phyloP scores from a whole-genome alignment of 192 early-diverging fungal genomes.

The Podila horticola region DNA sequence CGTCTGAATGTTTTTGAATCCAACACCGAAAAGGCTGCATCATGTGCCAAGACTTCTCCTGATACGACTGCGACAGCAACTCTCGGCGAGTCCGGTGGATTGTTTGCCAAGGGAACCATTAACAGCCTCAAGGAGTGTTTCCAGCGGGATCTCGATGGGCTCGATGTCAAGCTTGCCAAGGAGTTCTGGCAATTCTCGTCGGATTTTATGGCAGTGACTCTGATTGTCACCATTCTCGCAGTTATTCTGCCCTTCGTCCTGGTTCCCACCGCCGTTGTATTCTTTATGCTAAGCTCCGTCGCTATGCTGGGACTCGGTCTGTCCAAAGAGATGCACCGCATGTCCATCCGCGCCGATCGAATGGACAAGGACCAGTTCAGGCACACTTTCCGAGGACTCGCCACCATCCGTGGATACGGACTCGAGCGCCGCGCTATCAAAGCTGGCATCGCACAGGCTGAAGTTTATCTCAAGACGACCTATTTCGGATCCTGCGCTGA shows the following conservation, averaged over 20 bases:
- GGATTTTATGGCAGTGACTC: slow-evolving; percentile 17
- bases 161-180: slow-evolving; percentile 48
- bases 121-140: slow-evolving; percentile 40
- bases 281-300: slow-evolving; percentile 32
- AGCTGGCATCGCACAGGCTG: slow-evolving; percentile 37
- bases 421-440: slow-evolving; percentile 46
- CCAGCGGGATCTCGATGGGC: slow-evolving; percentile 36
- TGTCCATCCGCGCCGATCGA: slow-evolving; percentile 44
- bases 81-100: slow-evolving; percentile 27
- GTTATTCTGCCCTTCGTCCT: slow-evolving; percentile 23
- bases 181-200: slow-evolving; percentile 49
- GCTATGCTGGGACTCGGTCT: slow-evolving; percentile 34
- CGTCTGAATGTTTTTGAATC: slow-evolving; percentile 42
- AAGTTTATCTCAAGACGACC: slow-evolving; percentile 36
- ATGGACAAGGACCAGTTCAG: slow-evolving; percentile 52
- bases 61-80: background rate
- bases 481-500: slow-evolving; percentile 47
- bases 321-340: slow-evolving; percentile 51
- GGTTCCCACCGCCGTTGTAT: slow-evolving; percentile 14
- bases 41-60: background rate
- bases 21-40: slow-evolving; percentile 33
- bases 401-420: slow-evolving; percentile 46
- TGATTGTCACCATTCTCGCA: slow-evolving; percentile 21
- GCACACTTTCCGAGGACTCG: slow-evolving; percentile 46
- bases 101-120: slow-evolving; percentile 40